These are phyloP conservation scores for Stagonosporopsis cucurbitacearum DNA, from an alignment of 2,329 filamentous ascomycete species.

Conservation along the genomic window DNA sequence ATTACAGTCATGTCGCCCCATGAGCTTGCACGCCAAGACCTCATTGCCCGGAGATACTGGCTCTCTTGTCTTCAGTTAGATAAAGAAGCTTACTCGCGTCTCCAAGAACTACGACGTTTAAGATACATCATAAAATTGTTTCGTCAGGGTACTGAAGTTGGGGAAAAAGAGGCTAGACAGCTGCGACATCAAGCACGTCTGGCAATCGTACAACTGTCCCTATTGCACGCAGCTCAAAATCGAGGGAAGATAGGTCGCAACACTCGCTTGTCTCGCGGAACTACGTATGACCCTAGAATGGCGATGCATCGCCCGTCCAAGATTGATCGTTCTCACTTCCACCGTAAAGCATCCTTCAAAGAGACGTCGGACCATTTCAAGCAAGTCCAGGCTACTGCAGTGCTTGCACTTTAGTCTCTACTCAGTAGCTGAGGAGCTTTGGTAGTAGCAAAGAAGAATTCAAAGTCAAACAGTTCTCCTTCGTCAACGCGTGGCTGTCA, in stretches of 20 bases:
- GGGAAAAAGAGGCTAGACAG: too few species aligned
- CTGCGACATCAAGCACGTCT: neutral
- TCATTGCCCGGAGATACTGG: neutral
- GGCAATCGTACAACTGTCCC: neutral
- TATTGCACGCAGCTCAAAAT: neutral
- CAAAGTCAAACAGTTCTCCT: too few species aligned
- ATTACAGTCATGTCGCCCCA: neutral
- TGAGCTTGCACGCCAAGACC: neutral
- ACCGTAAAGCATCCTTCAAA: too few species aligned
- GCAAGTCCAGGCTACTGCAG: too few species aligned
- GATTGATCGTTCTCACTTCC: too few species aligned
- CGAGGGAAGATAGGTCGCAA: neutral
- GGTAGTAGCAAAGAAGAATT: too few species aligned
- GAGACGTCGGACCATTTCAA: too few species aligned
- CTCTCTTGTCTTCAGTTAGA: neutral
- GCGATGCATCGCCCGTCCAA: too few species aligned
- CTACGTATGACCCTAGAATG: too few species aligned
- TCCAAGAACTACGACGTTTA: neutral
- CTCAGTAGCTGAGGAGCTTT: too few species aligned
- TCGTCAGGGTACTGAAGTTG: neutral
- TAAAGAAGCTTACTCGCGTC: neutral
- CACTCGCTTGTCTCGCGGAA: neutral
- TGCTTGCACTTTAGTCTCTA: too few species aligned
- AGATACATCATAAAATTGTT: neutral
- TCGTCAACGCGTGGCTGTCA: too few species aligned